A percentile compares a stretch with the other conserved stretches of the same genome.
Conservation (phyloP, 495 filamentous ascomycete genomes). For the Daldinia caldariorum region DNA sequence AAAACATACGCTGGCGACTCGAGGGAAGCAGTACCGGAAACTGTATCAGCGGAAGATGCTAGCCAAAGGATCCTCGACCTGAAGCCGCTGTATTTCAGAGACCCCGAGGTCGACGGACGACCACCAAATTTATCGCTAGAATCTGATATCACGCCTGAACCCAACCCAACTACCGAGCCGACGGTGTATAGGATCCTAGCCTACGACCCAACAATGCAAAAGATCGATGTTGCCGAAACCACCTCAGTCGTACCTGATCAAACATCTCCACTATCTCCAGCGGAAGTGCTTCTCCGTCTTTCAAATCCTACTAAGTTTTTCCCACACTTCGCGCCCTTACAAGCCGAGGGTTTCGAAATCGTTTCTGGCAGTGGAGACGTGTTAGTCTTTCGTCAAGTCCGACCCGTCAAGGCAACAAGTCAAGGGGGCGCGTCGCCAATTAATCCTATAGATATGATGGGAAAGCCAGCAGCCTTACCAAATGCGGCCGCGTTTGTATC, state of each 20-base stretch:
- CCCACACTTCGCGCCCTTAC: conserved; percentile 70
- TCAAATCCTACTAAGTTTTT: conserved; percentile 77
- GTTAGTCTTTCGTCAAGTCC: conserved; percentile 74
- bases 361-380: conserved; percentile 74
- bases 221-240: conserved; percentile 69
- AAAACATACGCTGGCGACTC: conserved; percentile 44
- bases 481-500: conserved; percentile 63
- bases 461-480: conserved; percentile 46
- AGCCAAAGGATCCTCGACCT: conserved; percentile 19
- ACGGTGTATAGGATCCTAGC: conserved; percentile 76
- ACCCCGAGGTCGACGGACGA: conserved; percentile 43
- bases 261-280: conserved; percentile 59
- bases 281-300: conserved; percentile 72
- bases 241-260: conserved; percentile 64
- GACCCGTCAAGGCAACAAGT: conserved; percentile 37
- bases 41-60: conserved; percentile 11
- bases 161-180: conserved; percentile 43
- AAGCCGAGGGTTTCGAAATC: conserved; percentile 76
- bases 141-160: conserved; percentile 16
- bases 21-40: conserved; percentile 7
- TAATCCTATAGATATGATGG: conserved; percentile 68
- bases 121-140: conserved; percentile 16
- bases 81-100: conserved; percentile 32
- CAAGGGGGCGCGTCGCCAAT: conserved; percentile 41
- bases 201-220: conserved; percentile 72